Base-by-base conservation (phyloP, 306 rosid species). In the Inga leiocalycina region DNA sequence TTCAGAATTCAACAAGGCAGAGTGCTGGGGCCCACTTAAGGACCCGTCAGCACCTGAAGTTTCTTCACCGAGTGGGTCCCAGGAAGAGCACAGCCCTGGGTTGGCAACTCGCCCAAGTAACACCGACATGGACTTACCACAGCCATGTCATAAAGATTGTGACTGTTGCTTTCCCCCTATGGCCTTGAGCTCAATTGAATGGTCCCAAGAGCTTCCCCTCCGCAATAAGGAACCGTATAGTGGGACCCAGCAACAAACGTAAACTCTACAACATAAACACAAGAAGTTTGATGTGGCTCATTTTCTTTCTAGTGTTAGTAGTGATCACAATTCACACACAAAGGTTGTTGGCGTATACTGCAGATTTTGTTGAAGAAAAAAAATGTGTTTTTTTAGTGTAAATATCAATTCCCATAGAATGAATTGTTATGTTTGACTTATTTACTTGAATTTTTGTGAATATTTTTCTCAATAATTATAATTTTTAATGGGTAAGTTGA, bases 1-100 rank as follows among this genome's bases (percentile, higher is more conserved):
- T 79, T 75, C 79, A 24, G 91, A 94, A 61, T 92, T 88, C 89
- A 88, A 89, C 88, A 89, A 79, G 73, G 94, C 86, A 0, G 88
- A 94, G 20, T 94, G 97, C 48, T 94, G 95, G 97, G 98, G 94
- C 30, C 93, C 94, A 39, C 79, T 92, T 0, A 75, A 77, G 71
- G 87, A 88, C 5, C 88, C 91, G 0, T 57, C 80, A 3, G 56
- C 86, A 34, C 81, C 90, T 15, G 8, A 52, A 37, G 8, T 8
- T 39, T 0, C n/a, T 8, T 39, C 77, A 24, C 20, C 79, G 39
- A 9, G 68, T 70, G 89, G 86, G 87, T n/a, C 80, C 83, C 72
- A 64, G 22, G 37, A 30, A 0, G 80, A 81, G 24, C 24, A 67
- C 0, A 32, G 37, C 6, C 8, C 2, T 35, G 62, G 3, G 45